Evolutionary conservation across 1,284 basidiomycete genomes (phyloP).

Genomic region (Ustilago loliicola): DNA sequence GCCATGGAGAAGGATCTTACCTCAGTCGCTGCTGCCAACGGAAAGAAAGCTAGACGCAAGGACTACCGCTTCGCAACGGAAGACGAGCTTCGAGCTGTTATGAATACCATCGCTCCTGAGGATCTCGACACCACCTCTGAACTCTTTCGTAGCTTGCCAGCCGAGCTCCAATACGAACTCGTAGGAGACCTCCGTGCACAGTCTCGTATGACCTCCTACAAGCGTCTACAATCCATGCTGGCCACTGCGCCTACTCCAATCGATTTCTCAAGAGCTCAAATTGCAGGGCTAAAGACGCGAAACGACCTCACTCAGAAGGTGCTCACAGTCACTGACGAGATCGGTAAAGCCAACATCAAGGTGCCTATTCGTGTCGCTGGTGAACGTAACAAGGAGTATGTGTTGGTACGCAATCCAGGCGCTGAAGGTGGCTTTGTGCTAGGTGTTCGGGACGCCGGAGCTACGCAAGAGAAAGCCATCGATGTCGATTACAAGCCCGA

Average conservation of each 20-base stretch:
- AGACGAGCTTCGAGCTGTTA: slow-evolving; percentile 61
- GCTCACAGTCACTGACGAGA: slow-evolving; percentile 90
- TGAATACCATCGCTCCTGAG: slow-evolving; percentile 64
- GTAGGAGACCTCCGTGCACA: slow-evolving; percentile 93
- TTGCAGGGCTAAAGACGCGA: slow-evolving; percentile 81
- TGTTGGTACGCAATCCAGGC: slow-evolving; percentile 87
- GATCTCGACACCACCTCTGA: slow-evolving; percentile 67
- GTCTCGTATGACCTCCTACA: slow-evolving; percentile 92
- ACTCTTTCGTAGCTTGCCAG: slow-evolving; percentile 87
- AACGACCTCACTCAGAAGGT: slow-evolving; percentile 95
- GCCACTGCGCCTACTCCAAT: slow-evolving; percentile 83
- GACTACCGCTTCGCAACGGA: slow-evolving; percentile 69
- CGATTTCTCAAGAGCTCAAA: slow-evolving; percentile 94
- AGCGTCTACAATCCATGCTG: slow-evolving; percentile 91
- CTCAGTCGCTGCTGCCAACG: slow-evolving; percentile 38
- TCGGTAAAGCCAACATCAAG: slow-evolving; percentile 85
- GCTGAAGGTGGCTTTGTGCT: slow-evolving; percentile 92
- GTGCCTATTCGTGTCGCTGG: slow-evolving; percentile 93
- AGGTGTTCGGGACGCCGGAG: slow-evolving; percentile 84
- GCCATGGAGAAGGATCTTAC: slow-evolving; percentile 61
- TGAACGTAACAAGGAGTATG: slow-evolving; percentile 92
- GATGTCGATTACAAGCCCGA: slow-evolving; percentile 74
- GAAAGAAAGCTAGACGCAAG: slow-evolving; percentile 44
- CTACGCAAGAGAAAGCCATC: slow-evolving; percentile 84
- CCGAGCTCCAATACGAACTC: slow-evolving; percentile 97